Base-by-base conservation (phyloP, 2,329 filamentous ascomycete species). In the Daldinia sp. region DNA sequence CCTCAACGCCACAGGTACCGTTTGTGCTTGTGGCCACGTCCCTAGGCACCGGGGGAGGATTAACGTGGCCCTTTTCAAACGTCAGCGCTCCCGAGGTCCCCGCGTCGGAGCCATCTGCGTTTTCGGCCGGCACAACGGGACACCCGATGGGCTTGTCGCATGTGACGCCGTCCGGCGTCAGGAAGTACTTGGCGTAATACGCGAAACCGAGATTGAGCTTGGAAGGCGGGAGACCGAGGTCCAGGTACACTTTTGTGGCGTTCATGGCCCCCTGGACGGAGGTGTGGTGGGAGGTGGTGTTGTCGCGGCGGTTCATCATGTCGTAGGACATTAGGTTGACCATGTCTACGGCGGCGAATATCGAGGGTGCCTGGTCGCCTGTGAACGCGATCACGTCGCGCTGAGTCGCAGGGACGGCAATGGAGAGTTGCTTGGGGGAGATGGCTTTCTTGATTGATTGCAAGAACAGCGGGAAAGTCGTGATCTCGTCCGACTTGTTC, bases 251-350 rank as follows among this genome's bases (percentile, higher is more conserved):
- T 47, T 86, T 75, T 35, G 91, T 74, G 5, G 83, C 77, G 2
- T 80, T 77, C 6, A 81, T 72, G 1, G 87, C 87, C 3, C 78
- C 81, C 6, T 75, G 68, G 3, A 90, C 78, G 23, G 86, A 85
- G 25, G 83, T 87, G 71, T 90, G 88, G 73, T 92, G 89, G 41
- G 78, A 80, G 2, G 88, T 90, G 4, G 79, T 71, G 39, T 75
- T 85, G 76, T 90, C 85, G 34, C 89, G 85, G 30, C 89, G 85
- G 76, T 90, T 91, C 81, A 90, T 87, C 58, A 92, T 76, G 71
- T 92, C 89, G 73, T 91, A 92, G 1, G 85, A 82, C 90, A 92
- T 84, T 41, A 88, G 78, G 68, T 91, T 92, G 75, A 91, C 80
- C 70, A 88, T 89, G 71, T 92, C 87, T 10, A 91, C 81, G 1